These are phyloP conservation scores for Agapanthus africanus DNA, from an alignment of 106 monocot species.

Conservation along the genomic window DNA sequence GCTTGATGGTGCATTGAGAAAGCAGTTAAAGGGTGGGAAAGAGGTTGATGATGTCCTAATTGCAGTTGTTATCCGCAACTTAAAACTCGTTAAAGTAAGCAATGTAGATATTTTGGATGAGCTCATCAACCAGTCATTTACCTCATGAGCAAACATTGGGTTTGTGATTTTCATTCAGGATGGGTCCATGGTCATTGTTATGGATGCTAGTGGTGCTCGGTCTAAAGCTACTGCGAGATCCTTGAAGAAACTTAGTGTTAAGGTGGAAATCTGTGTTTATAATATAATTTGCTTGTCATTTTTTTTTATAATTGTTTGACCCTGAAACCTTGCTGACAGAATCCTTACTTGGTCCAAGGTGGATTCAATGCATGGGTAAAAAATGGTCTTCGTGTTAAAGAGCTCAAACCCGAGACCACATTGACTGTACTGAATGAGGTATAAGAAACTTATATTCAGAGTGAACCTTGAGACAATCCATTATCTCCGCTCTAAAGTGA, in stretches of 20 bases:
- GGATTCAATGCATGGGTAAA: slow-evolving; percentile 77
- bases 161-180: slow-evolving; percentile 29
- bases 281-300: background rate
- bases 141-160: background rate
- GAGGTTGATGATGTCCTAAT: slow-evolving; percentile 61
- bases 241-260: slow-evolving; percentile 77
- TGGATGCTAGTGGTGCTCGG: slow-evolving; percentile 62
- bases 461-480: background rate
- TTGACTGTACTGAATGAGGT: slow-evolving; percentile 89
- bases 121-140: background rate
- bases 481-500: background rate
- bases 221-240: slow-evolving; percentile 88
- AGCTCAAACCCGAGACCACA: slow-evolving; percentile 66
- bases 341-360: slow-evolving; percentile 67
- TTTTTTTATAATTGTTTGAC: background rate
- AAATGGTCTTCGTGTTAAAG: slow-evolving; percentile 66
- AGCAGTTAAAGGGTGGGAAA: slow-evolving; percentile 42
- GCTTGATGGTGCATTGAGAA: slow-evolving; percentile 67
- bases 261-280: slow-evolving; percentile 32
- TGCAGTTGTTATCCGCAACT: slow-evolving; percentile 70
- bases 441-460: background rate
- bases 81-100: slow-evolving; percentile 68
- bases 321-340: slow-evolving; percentile 23
- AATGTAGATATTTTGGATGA: background rate
- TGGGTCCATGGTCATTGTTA: slow-evolving; percentile 72